Evolutionary conservation across 495 filamentous ascomycete genomes (phyloP), one percentile per base, ranked within the genome.

Genomic region (Penicillium ochrochloron): DNA sequence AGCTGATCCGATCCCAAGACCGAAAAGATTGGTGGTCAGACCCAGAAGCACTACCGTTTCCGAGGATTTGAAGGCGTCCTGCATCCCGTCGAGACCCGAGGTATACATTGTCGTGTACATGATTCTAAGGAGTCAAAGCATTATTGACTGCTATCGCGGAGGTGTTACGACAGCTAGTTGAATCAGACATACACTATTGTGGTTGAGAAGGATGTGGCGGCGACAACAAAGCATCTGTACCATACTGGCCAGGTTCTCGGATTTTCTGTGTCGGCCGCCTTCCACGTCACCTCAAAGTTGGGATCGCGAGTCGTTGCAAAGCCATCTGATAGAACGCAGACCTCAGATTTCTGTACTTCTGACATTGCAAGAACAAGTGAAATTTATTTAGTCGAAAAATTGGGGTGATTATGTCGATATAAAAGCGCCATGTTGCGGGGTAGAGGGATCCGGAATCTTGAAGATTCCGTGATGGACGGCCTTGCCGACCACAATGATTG

Each of bases 61-160:
- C 4, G 76, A 83, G 2, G 69, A 69, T 21, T 83, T 66, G 70
- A 91, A 94, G 34, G 88, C 84, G 17, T 81, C 70, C 76, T 88
- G 84, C 73, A 96, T 80, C 0, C 89, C 89, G 0, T 85, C 82
- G 31, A 87, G 82, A 34, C 85, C 86, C 0, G 88, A 85, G 17
- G 91, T 90, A 72, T 93, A 94, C 66, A 85, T 88, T 7, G 92
- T 94, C 11, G 85, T 88, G 70, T 92, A 92, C 33, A 94, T 78
- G 12, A 94, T 86, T 29, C 80, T 82, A 12, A 41, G 12, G 8
- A 31, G 1, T 54, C 5, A 25, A 11, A 27, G 25, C 9, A 14
- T 46, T 41, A 15, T 25, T 58, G 27, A 41, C 10, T 31, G 15
- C 44, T 27, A 15, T 25, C 25, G 14, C 7, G 15, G 3, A 0